Evolutionary conservation across 2,329 filamentous ascomycete species (phyloP).

Genomic region (Tolypocladium paradoxum): DNA sequence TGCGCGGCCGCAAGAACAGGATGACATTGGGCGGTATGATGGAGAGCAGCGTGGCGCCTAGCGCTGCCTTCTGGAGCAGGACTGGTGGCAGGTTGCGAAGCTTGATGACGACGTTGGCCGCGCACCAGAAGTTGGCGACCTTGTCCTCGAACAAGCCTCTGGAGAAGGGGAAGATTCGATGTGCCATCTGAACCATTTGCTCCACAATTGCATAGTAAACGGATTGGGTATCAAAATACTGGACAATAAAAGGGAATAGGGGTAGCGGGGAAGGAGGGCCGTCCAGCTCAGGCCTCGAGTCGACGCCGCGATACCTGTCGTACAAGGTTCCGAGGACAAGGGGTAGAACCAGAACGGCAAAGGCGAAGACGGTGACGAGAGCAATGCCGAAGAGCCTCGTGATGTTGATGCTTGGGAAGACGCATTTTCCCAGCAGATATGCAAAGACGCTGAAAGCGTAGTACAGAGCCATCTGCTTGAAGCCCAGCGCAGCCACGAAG

Average conservation of each 20-base stretch:
- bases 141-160: slow-evolving; percentile 98
- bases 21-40: slow-evolving; percentile 72
- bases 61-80: slow-evolving; percentile 64
- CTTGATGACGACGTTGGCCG: slow-evolving; percentile 81
- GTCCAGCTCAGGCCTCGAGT: slow-evolving; percentile 43
- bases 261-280: slow-evolving; percentile 52
- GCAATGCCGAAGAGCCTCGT: slow-evolving; percentile 65
- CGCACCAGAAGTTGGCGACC: slow-evolving; percentile 97
- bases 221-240: slow-evolving; percentile 51
- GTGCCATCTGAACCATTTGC: slow-evolving; percentile 72
- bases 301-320: slow-evolving; percentile 54
- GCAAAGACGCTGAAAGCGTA: slow-evolving; percentile 90
- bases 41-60: slow-evolving; percentile 62
- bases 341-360: slow-evolving; percentile 65
- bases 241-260: slow-evolving; percentile 45
- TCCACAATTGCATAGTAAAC: slow-evolving; percentile 65
- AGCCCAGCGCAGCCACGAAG: slow-evolving; percentile 87
- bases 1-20: slow-evolving; percentile 68
- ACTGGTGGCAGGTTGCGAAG: slow-evolving; percentile 61
- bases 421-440: slow-evolving; percentile 76
- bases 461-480: slow-evolving; percentile 99
- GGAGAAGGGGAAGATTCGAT: slow-evolving; percentile 92
- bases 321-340: slow-evolving; percentile 62
- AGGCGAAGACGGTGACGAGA: slow-evolving; percentile 60
- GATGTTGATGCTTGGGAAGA: slow-evolving; percentile 62